Percentiles rank a stretch among this genome's conserved stretches.
phyloP scores from a whole-genome alignment of 345 rosid genomes.

The Euphorbia tirucalli region DNA sequence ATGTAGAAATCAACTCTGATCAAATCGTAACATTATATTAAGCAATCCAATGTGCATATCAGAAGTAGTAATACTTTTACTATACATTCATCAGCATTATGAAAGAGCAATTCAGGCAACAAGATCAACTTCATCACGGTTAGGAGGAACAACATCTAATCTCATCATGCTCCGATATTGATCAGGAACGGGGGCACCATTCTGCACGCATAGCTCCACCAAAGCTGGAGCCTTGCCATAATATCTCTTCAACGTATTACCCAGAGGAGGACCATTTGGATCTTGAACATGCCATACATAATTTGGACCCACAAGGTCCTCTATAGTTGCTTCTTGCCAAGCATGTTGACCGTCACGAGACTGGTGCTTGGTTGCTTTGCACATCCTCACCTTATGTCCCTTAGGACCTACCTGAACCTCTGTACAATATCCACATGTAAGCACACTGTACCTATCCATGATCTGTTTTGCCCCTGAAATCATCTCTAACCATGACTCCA shows the following conservation, averaged over 20 bases:
- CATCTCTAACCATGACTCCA: constrained; percentile 72
- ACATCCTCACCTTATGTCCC: constrained; percentile 85
- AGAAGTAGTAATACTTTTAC: too few species aligned
- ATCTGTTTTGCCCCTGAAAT: constrained; percentile 55
- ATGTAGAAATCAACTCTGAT: too few species aligned
- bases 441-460: constrained; percentile 62
- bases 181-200: constrained; percentile 69
- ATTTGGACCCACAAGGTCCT: constrained; percentile 73
- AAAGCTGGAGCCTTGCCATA: constrained; percentile 85
- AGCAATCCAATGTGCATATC: constrained; percentile 80
- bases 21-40: too few species aligned
- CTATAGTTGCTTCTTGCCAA: constrained; percentile 82
- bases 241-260: constrained; percentile 64
- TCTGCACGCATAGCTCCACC: constrained; percentile 75
- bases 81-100: not conserved
- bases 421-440: constrained; percentile 80
- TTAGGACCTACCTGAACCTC: constrained; percentile 92
- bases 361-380: constrained; percentile 82
- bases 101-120: constrained; percentile 17
- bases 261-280: constrained; percentile 46
- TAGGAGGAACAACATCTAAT: constrained; percentile 75
- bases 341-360: constrained; percentile 78
- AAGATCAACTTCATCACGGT: constrained; percentile 70
- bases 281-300: constrained; percentile 82
- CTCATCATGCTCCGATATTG: constrained; percentile 82